Evolutionary conservation across 352 stramenopile genomes (phyloP), one percentile per base, ranked within the genome.

Genomic region (Globisporangium carolinianum): DNA sequence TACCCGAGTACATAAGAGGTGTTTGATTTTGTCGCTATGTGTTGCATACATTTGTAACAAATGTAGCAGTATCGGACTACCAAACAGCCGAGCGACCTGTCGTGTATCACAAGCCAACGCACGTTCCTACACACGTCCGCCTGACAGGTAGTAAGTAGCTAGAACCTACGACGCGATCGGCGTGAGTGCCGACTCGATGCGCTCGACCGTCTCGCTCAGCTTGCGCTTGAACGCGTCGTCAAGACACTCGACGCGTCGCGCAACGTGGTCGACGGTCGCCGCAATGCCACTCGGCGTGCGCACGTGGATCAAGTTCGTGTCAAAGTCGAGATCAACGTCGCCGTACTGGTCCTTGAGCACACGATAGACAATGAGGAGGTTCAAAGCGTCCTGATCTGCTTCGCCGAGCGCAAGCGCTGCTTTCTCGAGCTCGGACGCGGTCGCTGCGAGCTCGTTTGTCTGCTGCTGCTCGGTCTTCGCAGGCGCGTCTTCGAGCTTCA

Each of bases 261-360:
- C 77, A 5, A 73, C 64, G 57, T 92, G 79, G 49, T 91, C 79
- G 3, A 93, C 72, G 0, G 79, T 66, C 8, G 86, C 86, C 38
- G 72, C 64, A 6, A 89, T 58, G 15, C 86, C 83, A 45, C 77
- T 92, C 0, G 86, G 83, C 51, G 82, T 95, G 50, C 76, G 71
- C 14, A 95, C 87, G 54, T 92, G 79, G 63, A 95, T 95, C 59
- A 87, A 87, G 71, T 95, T 94, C 4, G 86, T 95, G 60, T 90
- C 84, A 38, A 94, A 89, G 54, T 95, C 79, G 57, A 95, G 66
- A 17, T 92, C 76, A 36, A 92, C 86, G 60, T 91, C 78, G 15
- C 86, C 86, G 46, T 86, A 95, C 65, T 95, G 86, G 57, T 95
- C 83, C 61, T 94, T 92, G 6, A 95, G 68, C 56, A 91, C 47